These are phyloP conservation scores for Ochromonas danica DNA, from an alignment of 108 stramenopile genomes.

Conservation along the genomic window DNA sequence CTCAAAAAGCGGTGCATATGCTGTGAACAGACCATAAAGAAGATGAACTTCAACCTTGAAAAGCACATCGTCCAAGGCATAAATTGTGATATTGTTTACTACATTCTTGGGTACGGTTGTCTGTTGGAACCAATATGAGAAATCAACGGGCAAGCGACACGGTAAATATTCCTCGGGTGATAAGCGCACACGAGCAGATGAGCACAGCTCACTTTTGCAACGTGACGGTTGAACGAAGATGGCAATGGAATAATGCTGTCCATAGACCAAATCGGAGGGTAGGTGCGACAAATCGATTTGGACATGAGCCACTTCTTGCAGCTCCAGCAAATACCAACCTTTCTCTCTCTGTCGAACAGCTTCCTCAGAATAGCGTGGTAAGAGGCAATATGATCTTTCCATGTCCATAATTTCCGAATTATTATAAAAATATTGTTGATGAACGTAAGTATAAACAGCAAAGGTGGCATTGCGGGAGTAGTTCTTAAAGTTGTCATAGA, in stretches of 20 bases:
- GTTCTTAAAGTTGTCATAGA: conserved; percentile 47
- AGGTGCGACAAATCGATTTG: conserved; percentile 68
- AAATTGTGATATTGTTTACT: conserved; percentile 63
- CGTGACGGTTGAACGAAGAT: conserved; percentile 65
- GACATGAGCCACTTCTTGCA: conserved; percentile 61
- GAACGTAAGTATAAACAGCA: conserved; percentile 49
- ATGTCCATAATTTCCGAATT: conserved; percentile 44
- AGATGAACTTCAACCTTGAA: conserved; percentile 72
- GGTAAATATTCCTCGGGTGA: conserved; percentile 61
- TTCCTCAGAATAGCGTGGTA: conserved; percentile 56
- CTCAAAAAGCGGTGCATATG: conserved; percentile 61
- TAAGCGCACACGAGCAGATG: conserved; percentile 41
- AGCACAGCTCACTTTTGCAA: conserved; percentile 60
- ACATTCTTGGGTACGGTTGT: conserved; percentile 58
- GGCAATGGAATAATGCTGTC: conserved; percentile 68
- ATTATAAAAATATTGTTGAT: conserved; percentile 38
- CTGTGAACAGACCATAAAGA: conserved; percentile 63
- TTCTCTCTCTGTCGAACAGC: conserved; percentile 54
- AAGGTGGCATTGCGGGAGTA: conserved; percentile 46
- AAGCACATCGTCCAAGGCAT: conserved; percentile 70
- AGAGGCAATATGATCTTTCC: conserved; percentile 47
- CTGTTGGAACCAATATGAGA: conserved; percentile 65
- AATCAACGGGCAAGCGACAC: conserved; percentile 64
- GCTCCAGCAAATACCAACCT: conserved; percentile 65
- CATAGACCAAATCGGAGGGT: conserved; percentile 62